Evolutionary conservation across 2,329 filamentous ascomycete genomes (phyloP).

Genomic region (Periconia sp.): DNA sequence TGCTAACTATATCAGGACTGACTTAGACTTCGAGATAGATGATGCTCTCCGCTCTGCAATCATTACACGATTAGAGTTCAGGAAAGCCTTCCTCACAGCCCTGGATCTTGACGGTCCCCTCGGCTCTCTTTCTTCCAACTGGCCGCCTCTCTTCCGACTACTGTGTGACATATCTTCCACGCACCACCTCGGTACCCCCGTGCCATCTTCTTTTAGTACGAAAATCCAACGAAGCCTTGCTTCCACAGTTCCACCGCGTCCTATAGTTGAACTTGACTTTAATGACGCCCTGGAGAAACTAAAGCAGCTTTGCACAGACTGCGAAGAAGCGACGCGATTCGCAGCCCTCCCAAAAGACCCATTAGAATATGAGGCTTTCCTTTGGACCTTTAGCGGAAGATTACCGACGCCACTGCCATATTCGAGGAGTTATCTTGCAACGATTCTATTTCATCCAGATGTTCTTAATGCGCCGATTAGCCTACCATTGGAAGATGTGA

Average conservation of each 20-base stretch:
- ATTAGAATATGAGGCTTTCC: conserved; percentile 64
- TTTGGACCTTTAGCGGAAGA: conserved; percentile 75
- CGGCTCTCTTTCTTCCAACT: conserved; percentile 38
- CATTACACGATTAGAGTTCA: conserved; percentile 68
- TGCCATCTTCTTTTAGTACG: conserved; percentile 82
- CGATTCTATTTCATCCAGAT: conserved; percentile 75
- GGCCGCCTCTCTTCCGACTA: conserved; percentile 42
- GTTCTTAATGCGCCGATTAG: conserved; percentile 69
- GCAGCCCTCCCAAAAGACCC: conserved; percentile 34
- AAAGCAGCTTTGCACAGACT: conserved; percentile 73
- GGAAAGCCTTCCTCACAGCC: conserved; percentile 67
- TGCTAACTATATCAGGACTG: conserved; percentile 26
- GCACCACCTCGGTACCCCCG: conserved; percentile 65
- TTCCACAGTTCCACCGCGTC: conserved; percentile 90
- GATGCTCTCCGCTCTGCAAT: conserved; percentile 61
- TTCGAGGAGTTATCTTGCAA: conserved; percentile 79
- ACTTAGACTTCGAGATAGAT: conserved; percentile 40
- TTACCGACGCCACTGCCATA: conserved; percentile 85
- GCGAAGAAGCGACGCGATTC: conserved; percentile 60
- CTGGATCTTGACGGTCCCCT: conserved; percentile 47
- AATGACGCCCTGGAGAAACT: conserved; percentile 75
- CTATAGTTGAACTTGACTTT: conserved; percentile 79
- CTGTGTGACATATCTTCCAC: conserved; percentile 66
- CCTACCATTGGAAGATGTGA: conserved; percentile 82
- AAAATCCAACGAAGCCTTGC: conserved; percentile 92